phyloP scores from a whole-genome alignment of 441 rosid genomes.

The Populus trichocarpa region DNA sequence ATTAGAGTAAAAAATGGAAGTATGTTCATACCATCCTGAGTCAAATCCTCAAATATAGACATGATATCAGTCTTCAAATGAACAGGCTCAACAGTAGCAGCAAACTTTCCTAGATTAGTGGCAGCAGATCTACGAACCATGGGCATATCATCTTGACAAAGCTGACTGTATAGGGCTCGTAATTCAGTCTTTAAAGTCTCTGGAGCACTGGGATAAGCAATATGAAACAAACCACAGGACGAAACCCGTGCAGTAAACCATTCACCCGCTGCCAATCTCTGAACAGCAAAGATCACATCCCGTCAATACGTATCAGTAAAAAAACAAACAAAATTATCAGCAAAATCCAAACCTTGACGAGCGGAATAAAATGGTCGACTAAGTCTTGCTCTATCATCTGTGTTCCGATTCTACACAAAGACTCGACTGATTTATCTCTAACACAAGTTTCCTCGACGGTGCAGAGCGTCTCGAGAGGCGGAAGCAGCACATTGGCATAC shows the following conservation, averaged over 20 bases:
- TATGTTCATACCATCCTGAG: slow-evolving; percentile 70
- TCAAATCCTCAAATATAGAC: slow-evolving; percentile 82
- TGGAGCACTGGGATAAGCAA: slow-evolving; percentile 78
- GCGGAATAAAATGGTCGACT: slow-evolving; percentile 71
- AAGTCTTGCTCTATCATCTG: slow-evolving; percentile 84
- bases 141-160: slow-evolving; percentile 99
- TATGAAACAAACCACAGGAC: slow-evolving; percentile 82
- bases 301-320: neutral
- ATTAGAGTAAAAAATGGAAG: neutral
- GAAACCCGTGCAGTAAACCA: slow-evolving; percentile 99
- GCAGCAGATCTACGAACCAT: slow-evolving; percentile 98
- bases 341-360: slow-evolving; percentile 61
- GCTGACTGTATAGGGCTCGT: slow-evolving; percentile 58
- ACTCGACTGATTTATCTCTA: slow-evolving; percentile 84
- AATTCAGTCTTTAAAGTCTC: slow-evolving; percentile 73
- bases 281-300: slow-evolving; percentile 9
- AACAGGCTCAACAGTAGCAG: slow-evolving; percentile 79
- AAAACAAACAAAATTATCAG: neutral
- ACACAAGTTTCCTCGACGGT: slow-evolving; percentile 92
- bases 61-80: slow-evolving; percentile 76
- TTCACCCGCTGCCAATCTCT: slow-evolving; percentile 90
- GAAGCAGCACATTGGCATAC: slow-evolving; percentile 69
- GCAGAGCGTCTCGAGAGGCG: slow-evolving; percentile 82
- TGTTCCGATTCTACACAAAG: slow-evolving; percentile 77
- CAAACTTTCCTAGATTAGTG: slow-evolving; percentile 87